Percentiles rank a stretch among this genome's conserved stretches.
Evolutionary conservation across 805 yeast species (phyloP).

Genomic region (Candida schatavii): DNA sequence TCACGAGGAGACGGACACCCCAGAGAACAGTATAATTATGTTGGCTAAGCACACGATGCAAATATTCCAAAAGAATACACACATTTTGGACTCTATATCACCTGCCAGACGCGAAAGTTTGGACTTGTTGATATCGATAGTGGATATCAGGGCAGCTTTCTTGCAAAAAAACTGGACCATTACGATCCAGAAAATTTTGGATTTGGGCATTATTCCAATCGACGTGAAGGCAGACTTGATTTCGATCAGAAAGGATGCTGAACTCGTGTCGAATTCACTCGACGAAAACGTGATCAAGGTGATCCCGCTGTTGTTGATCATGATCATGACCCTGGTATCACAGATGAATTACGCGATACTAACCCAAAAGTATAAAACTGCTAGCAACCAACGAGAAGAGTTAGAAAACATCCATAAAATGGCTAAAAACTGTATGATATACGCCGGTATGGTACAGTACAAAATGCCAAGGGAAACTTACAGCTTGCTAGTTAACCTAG

Average conservation of each 20-base stretch:
- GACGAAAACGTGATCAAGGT: constrained; percentile 75
- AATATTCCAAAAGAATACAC: constrained; percentile 52
- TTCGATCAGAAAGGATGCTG: constrained; percentile 63
- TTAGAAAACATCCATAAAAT: constrained; percentile 50
- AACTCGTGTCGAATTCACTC: constrained; percentile 53
- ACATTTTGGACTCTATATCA: constrained; percentile 55
- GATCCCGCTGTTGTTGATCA: constrained; percentile 74
- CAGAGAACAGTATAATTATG: constrained; percentile 47
- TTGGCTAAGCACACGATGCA: constrained; percentile 44
- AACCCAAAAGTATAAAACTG: constrained; percentile 41
- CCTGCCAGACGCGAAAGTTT: constrained; percentile 62
- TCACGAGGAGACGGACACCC: constrained; percentile 29
- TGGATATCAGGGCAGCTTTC: constrained; percentile 61
- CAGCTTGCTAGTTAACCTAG: constrained; percentile 64
- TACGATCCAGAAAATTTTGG: constrained; percentile 53
- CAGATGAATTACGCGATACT: constrained; percentile 48
- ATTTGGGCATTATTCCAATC: constrained; percentile 67
- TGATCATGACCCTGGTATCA: constrained; percentile 76
- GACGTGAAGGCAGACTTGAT: constrained; percentile 44
- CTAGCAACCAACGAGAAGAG: constrained; percentile 50
- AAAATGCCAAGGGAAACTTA: constrained; percentile 87
- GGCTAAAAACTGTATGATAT: constrained; percentile 87
- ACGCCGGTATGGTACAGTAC: constrained; percentile 92
- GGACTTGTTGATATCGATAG: constrained; percentile 59
- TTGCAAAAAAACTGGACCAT: constrained; percentile 56